A percentile compares a stretch with the other conserved stretches of the same genome.
These are phyloP conservation scores for Apiospora pterosperma DNA, from an alignment of 2,329 filamentous ascomycete species.

Conservation along the genomic window DNA sequence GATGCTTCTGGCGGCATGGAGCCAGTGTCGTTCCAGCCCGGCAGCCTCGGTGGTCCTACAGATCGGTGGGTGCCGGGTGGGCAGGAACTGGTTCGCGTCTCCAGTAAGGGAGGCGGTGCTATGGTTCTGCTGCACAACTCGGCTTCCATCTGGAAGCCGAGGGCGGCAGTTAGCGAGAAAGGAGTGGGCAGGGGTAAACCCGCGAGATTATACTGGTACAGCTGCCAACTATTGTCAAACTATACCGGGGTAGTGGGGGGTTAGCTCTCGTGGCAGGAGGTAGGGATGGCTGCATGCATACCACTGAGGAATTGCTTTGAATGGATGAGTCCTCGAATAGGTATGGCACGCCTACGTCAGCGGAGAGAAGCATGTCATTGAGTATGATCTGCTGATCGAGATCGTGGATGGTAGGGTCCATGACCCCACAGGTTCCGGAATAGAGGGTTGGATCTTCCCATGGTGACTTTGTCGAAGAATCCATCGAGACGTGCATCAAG, in stretches of 20 bases:
- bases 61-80: no score
- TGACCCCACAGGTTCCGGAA: not conserved
- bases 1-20: no score
- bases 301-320: not conserved
- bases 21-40: no score
- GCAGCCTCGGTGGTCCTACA: no score
- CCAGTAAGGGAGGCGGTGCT: no score
- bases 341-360: not conserved
- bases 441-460: not conserved
- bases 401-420: not conserved
- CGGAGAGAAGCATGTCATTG: not conserved
- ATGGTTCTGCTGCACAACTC: no score
- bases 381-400: not conserved
- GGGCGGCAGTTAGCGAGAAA: not conserved
- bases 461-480: not conserved
- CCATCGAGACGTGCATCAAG: no score
- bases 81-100: no score
- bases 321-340: not conserved
- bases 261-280: not conserved
- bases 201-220: not conserved
- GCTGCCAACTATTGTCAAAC: not conserved
- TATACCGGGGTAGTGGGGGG: not conserved
- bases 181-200: not conserved
- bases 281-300: not conserved
- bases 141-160: not conserved